Evolutionary conservation across 164 flowering plant species (phyloP), one percentile per base, ranked within the genome.

Genomic region (Aristolochia contorta): DNA sequence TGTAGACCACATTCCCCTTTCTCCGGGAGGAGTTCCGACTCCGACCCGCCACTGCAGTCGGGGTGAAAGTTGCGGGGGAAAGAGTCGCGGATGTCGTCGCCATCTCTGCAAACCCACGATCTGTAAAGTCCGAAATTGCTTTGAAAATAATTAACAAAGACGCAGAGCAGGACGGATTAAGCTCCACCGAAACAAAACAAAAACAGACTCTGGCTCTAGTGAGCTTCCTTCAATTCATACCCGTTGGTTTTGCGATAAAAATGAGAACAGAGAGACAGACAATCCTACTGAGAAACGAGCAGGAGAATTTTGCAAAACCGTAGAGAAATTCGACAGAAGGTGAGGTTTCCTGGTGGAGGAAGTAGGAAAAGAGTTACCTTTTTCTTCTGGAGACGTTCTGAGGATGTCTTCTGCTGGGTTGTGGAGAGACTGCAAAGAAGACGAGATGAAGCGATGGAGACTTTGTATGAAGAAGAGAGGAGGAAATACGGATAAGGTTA

Each of bases 71-170:
- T 1, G 68, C 71, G 12, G 74, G 22, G 41, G 80, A 61, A 25
- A 75, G 59, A 14, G 77, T 59, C 9, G 80, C 74, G 1, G 87
- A 69, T 33, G 77, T 66, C 32, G 76, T 65, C 10, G 80, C 83
- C 83, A 79, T 80, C 45, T 62, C 57, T 49, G 22, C 20, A 2
- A 27, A 33, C 58, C 49, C 67, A 21, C 43, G 57, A 62, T 25
- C 65, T 55, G 30, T 33, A 1, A 50, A 33, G 9, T 7, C 21
- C 23, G 14, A 14, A 15, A 49, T 8, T 33, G 16, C 8, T 12
- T 5, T 47, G n/a, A n/a, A n/a, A n/a, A n/a, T 10, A 47, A 30
- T 2, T 4, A 7, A 23, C 4, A 18, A 4, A 21, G 22, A 18
- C 10, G 6, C 7, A 37, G 10, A 37, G 10, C 43, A 8, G 43